Base-by-base conservation (phyloP, 148 eudicot genomes). In the Fagopyrum homotropicum region DNA sequence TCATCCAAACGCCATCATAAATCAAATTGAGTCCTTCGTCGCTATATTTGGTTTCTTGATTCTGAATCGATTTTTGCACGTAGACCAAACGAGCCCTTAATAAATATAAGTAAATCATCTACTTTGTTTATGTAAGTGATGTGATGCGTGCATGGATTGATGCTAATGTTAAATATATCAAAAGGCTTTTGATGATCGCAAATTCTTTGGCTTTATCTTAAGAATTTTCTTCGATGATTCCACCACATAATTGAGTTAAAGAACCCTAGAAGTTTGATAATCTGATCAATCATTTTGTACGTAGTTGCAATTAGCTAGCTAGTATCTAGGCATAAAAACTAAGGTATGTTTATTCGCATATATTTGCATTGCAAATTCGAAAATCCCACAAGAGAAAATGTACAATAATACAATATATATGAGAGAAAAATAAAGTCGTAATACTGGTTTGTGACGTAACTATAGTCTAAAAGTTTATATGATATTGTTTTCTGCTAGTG, bases 281-380 rank as follows among this genome's bases (percentile, higher is more conserved):
- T 55, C 69, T 2, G 29, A 57, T 57, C 30, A 19, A 11, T 4
- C n/a, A 1, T 29, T 63, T 63, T 59, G 40, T 35, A 35, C 40
- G 40, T 19, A 59, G 11, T 59, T 30, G 69, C 44, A 11, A 63
- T 7, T 63, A 29, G n/a, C n/a, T 63, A 29, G n/a, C 69, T 10
- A 63, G 45, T 63, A 63, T 63, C 44, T 63, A 63, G 69, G 30
- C 69, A 10, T 44, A 30, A 26, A 26, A 63, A 63, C 69, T 63
- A 63, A 44, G 69, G 68, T 19, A 57, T 57, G 30, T 10, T 59
- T 59, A 22, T 59, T 59, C 10, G 12, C 7, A 7, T 8, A 22
- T 22, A 19, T n/a, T 54, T 14, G 35, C 66, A 59, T 59, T 59
- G 40, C 11, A 26, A 8, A 8, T 59, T 22, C 11, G 69, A 63